Percentiles rank a stretch among this genome's conserved stretches.
These are phyloP conservation scores for Phytophthora vignae DNA, from an alignment of 352 stramenopile genomes.

Conservation along the genomic window DNA sequence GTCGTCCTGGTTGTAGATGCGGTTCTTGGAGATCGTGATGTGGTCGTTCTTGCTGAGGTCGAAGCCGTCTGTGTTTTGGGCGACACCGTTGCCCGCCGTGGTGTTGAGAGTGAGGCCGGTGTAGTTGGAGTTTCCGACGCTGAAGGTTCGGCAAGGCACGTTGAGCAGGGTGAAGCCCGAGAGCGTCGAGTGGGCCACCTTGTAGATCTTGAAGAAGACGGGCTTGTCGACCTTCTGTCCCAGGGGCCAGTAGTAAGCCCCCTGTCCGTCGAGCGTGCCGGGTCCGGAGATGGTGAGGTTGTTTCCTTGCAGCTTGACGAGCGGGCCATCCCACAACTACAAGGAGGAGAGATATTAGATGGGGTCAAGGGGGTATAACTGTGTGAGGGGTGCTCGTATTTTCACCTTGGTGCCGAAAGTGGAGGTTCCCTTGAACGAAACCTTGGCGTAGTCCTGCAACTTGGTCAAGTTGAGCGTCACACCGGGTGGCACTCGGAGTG, in stretches of 20 bases:
- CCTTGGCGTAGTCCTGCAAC: not conserved
- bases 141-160: not conserved
- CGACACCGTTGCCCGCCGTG: constrained; percentile 22
- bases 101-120: constrained; percentile 29
- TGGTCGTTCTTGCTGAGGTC: constrained; percentile 35
- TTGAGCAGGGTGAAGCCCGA: not conserved
- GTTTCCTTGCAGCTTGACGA: not conserved
- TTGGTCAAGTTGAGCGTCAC: not conserved
- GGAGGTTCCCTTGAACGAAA: not conserved
- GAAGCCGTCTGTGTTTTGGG: constrained; percentile 32
- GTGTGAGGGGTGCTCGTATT: constrained; percentile 32
- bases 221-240: not conserved
- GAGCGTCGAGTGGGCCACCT: not conserved
- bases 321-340: not conserved
- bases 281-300: not conserved
- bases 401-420: constrained; percentile 3
- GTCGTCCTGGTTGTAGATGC: constrained; percentile 38
- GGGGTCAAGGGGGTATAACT: too few relatives aligned
- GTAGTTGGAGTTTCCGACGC: not conserved
- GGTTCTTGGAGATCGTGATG: constrained; percentile 39
- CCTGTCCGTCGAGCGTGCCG: not conserved
- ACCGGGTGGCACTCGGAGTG: not conserved
- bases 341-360: not conserved
- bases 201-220: not conserved
- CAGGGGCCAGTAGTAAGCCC: not conserved